phyloP scores from a whole-genome alignment of 2,329 filamentous ascomycete species.

The Colletotrichum shisoi region DNA sequence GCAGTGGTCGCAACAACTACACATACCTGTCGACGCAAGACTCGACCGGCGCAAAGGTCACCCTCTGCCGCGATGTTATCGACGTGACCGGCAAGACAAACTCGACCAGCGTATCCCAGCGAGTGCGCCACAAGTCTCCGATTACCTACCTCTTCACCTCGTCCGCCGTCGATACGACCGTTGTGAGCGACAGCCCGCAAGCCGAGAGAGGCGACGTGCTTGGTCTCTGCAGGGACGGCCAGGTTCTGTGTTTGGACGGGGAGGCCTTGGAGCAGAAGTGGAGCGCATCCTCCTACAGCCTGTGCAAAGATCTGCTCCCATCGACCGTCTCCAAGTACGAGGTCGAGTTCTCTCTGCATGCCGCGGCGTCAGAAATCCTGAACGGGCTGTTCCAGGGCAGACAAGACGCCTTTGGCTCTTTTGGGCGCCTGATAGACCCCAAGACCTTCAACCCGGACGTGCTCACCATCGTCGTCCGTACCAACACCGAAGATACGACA shows the following conservation, averaged over 20 bases:
- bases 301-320: conserved; percentile 53
- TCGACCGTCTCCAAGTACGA: conserved; percentile 49
- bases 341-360: conserved; percentile 60
- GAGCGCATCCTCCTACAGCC: conserved; percentile 54
- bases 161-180: conserved; percentile 39
- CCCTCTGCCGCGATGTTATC: conserved; percentile 66
- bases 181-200: conserved; percentile 4
- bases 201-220: conserved; percentile 54
- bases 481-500: conserved; percentile 37
- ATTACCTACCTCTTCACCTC: conserved; percentile 56
- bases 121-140: conserved; percentile 46
- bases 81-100: conserved; percentile 61
- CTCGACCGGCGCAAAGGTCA: conserved; percentile 59
- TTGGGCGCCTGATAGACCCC: conserved; percentile 57
- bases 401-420: conserved; percentile 60
- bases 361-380: conserved; percentile 57
- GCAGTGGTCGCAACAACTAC: conserved; percentile 62
- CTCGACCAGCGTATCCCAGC: conserved; percentile 57
- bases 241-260: conserved; percentile 67
- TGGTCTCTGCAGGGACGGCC: conserved; percentile 66
- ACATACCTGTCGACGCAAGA: conserved; percentile 68
- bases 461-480: conserved; percentile 60
- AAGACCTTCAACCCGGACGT: conserved; percentile 61
- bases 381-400: conserved; percentile 65
- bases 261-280: conserved; percentile 61